Conservation (phyloP, 1,139 yeast genomes). For the Yamadazyma spencermartinsiae region DNA sequence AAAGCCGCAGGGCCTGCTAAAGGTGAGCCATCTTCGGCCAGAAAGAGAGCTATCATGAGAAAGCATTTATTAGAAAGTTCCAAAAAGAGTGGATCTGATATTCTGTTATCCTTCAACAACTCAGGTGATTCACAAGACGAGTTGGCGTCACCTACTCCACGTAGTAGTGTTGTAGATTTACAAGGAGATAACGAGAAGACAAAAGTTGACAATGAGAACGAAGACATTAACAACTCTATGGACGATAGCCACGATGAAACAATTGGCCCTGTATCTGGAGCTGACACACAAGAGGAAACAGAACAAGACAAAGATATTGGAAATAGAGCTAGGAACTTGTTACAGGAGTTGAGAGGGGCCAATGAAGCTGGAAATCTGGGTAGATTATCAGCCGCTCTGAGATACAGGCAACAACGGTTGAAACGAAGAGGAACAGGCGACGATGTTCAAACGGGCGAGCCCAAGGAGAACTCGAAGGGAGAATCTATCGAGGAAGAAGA, state of each 20-base stretch:
- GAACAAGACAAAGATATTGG: slow-evolving; percentile 47
- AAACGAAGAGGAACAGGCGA: slow-evolving; percentile 10
- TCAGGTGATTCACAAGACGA: slow-evolving; percentile 11
- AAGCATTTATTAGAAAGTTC: slow-evolving; percentile 51
- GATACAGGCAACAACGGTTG: slow-evolving; percentile 37
- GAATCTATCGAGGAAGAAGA: neutral
- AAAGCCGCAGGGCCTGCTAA: slow-evolving; percentile 72
- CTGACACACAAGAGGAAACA: slow-evolving; percentile 9
- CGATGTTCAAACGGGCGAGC: slow-evolving; percentile 1
- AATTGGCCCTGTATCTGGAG: slow-evolving; percentile 2
- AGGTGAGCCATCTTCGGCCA: slow-evolving; percentile 76
- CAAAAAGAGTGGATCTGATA: slow-evolving; percentile 15
- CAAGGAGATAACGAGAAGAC: slow-evolving; percentile 10
- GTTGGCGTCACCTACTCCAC: slow-evolving; percentile 16
- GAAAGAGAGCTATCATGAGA: slow-evolving; percentile 79
- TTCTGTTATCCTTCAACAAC: slow-evolving; percentile 2
- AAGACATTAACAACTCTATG: neutral
- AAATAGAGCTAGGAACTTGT: slow-evolving; percentile 58
- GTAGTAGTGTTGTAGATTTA: neutral
- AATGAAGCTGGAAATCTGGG: slow-evolving; percentile 18
- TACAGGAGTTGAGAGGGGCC: slow-evolving; percentile 55
- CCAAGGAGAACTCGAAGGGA: neutral
- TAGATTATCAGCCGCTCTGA: slow-evolving; percentile 34
- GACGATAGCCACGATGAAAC: neutral
- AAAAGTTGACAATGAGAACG: slow-evolving; percentile 1